Conservation (phyloP, 352 stramenopile species). For the Pythium biforme region DNA sequence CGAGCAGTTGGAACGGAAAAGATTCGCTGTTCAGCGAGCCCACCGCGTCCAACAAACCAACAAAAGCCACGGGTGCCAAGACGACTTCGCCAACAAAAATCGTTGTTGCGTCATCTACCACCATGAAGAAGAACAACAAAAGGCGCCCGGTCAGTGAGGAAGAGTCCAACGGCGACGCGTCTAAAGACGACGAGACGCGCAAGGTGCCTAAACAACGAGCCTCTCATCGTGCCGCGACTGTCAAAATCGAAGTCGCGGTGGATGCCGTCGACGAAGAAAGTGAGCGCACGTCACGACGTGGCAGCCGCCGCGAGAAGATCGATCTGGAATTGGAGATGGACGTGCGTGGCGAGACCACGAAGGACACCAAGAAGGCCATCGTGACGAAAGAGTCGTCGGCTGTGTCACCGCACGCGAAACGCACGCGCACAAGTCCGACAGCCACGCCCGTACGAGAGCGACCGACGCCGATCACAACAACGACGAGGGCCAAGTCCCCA, state of each 20-base stretch:
- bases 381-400: neutral
- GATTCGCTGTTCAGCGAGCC: conserved; percentile 23
- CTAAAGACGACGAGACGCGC: neutral
- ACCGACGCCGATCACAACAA: neutral
- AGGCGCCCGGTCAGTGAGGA: neutral
- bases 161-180: neutral
- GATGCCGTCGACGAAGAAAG: conserved; percentile 50
- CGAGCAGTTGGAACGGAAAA: conserved; percentile 52
- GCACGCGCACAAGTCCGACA: conserved; percentile 8
- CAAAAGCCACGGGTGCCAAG: conserved; percentile 3
- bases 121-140: conserved; percentile 3
- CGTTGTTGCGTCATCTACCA: neutral
- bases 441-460: neutral
- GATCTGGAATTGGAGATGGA: conserved; percentile 65
- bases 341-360: conserved; percentile 27
- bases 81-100: neutral
- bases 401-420: conserved; percentile 1
- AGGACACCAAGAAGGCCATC: neutral
- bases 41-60: conserved; percentile 13
- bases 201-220: neutral
- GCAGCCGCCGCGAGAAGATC: conserved; percentile 31
- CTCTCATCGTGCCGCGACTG: neutral
- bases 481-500: conserved; percentile 1
- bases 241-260: conserved; percentile 42
- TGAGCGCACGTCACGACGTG: conserved; percentile 37